phyloP scores from a whole-genome alignment of 768 basidiomycete species.

The Auriscalpium vulgare region DNA sequence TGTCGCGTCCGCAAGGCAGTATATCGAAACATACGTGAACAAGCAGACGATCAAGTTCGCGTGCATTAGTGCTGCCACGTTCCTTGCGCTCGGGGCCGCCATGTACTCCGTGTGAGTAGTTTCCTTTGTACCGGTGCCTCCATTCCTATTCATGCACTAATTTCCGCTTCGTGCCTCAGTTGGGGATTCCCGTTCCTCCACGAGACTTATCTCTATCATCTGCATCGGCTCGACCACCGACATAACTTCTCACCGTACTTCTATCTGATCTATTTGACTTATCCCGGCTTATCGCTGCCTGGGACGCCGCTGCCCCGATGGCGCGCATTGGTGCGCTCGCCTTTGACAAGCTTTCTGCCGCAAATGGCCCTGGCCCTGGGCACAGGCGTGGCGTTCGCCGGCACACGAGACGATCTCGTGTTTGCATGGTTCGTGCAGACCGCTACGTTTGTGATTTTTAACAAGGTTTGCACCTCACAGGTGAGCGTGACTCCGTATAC shows the following conservation, averaged over 20 bases:
- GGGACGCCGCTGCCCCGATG: slow-evolving; percentile 23
- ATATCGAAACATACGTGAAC: slow-evolving; percentile 36
- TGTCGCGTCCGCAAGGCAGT: neutral
- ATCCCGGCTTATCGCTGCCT: slow-evolving; percentile 36
- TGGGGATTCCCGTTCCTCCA: slow-evolving; percentile 93
- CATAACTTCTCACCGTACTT: slow-evolving; percentile 99
- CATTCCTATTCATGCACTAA: neutral
- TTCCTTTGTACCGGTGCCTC: neutral
- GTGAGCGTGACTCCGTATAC: slow-evolving; percentile 32
- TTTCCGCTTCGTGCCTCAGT: slow-evolving; percentile 31
- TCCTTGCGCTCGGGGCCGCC: slow-evolving; percentile 46
- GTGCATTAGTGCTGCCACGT: slow-evolving; percentile 59
- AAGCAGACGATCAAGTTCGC: slow-evolving; percentile 53
- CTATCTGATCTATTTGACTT: slow-evolving; percentile 86
- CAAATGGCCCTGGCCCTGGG: slow-evolving; percentile 70
- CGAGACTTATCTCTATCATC: slow-evolving; percentile 90
- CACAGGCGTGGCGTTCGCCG: slow-evolving; percentile 66
- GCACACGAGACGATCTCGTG: slow-evolving; percentile 48
- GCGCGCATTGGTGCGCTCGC: slow-evolving; percentile 51
- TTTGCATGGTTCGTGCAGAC: slow-evolving; percentile 94
- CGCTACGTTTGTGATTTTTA: slow-evolving; percentile 85
- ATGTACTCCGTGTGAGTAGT: slow-evolving; percentile 70
- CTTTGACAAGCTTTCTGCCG: slow-evolving; percentile 75
- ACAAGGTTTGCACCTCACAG: slow-evolving; percentile 98
- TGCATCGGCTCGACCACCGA: slow-evolving; percentile 86